These are phyloP conservation scores for Lodderomyces theae DNA, from an alignment of 1,139 yeast genomes.

Conservation along the genomic window DNA sequence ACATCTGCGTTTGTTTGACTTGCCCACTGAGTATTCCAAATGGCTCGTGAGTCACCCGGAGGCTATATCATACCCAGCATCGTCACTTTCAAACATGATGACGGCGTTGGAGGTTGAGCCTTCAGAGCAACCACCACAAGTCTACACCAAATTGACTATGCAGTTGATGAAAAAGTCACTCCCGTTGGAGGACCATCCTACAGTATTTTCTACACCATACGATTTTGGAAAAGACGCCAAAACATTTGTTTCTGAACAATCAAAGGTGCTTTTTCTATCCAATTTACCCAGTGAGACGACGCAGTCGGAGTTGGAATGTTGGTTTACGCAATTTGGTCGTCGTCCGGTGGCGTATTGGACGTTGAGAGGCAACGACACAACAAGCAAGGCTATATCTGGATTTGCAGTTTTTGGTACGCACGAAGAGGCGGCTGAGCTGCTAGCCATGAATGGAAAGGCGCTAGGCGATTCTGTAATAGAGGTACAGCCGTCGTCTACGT, in stretches of 20 bases:
- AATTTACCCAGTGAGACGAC: conserved; percentile 84
- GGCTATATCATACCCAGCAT: conserved; percentile 48
- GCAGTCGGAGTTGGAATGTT: conserved; percentile 83
- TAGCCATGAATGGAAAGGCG: conserved; percentile 76
- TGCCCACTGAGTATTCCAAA: conserved; percentile 66
- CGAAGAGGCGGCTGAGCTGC: conserved; percentile 79
- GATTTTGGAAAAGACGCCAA: conserved; percentile 71
- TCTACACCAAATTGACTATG: conserved; percentile 43
- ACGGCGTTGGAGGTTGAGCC: conserved; percentile 57
- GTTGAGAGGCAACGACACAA: conserved; percentile 52
- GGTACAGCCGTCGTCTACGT: conserved; percentile 80
- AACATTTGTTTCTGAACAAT: conserved; percentile 67
- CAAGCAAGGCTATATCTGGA: conserved; percentile 52
- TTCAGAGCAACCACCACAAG: conserved; percentile 6
- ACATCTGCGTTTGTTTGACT: conserved; percentile 74
- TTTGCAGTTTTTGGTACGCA: conserved; percentile 84
- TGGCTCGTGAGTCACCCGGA: conserved; percentile 64
- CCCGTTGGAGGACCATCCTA: conserved; percentile 51
- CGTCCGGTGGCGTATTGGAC: conserved; percentile 92
- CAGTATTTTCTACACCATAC: conserved; percentile 67
- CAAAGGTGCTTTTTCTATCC: conserved; percentile 73
- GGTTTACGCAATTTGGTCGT: conserved; percentile 88
- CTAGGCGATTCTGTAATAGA: conserved; percentile 75
- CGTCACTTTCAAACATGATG: conserved; percentile 51
- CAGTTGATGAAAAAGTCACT: conserved; percentile 54